Percentiles rank a stretch among this genome's conserved stretches.
phyloP scores from a whole-genome alignment of 192 early-diverging fungal genomes.

The Coemansia sp. region DNA sequence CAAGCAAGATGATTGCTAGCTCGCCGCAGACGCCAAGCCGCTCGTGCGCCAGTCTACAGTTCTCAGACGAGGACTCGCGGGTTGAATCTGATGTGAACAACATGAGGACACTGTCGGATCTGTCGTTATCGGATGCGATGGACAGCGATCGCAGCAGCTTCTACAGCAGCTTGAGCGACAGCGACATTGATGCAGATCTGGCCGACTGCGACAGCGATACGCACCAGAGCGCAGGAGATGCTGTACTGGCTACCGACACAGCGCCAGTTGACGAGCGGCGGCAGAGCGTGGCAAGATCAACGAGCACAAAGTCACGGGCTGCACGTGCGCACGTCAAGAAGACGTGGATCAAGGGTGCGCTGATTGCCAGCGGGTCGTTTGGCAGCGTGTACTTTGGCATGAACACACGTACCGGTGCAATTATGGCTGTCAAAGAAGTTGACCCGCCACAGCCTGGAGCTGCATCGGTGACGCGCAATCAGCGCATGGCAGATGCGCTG shows the following conservation, averaged over 20 bases:
- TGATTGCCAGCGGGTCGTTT: conserved; percentile 96
- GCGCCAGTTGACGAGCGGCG: conserved; percentile 18
- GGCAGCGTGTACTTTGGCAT: conserved; percentile 91
- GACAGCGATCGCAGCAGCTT: conserved; percentile 47
- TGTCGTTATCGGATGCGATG: conserved; percentile 30
- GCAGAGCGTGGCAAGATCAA: conserved; percentile 23
- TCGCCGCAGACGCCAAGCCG: conserved; percentile 21
- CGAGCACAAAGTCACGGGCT: conserved; percentile 21
- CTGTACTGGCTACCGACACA: neutral
- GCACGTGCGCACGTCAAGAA: conserved; percentile 22
- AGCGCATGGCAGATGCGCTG: conserved; percentile 82
- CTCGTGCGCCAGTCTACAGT: conserved; percentile 41
- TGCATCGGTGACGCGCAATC: conserved; percentile 70
- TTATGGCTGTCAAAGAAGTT: conserved; percentile 99
- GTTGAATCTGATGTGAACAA: conserved; percentile 10
- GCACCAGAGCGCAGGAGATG: conserved; percentile 3
- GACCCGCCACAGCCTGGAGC: conserved; percentile 70
- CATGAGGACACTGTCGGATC: conserved; percentile 27
- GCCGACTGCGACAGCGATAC: conserved; percentile 27
- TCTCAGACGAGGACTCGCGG: conserved; percentile 34
- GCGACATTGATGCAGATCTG: conserved; percentile 38
- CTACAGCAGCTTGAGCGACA: conserved; percentile 43
- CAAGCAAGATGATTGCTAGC: conserved; percentile 24
- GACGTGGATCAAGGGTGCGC: conserved; percentile 82
- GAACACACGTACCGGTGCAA: conserved; percentile 81